A percentile compares a stretch with the other conserved stretches of the same genome.
These are phyloP conservation scores for Phialocephala sp. DNA, from an alignment of 2,329 filamentous ascomycete genomes.

Conservation along the genomic window DNA sequence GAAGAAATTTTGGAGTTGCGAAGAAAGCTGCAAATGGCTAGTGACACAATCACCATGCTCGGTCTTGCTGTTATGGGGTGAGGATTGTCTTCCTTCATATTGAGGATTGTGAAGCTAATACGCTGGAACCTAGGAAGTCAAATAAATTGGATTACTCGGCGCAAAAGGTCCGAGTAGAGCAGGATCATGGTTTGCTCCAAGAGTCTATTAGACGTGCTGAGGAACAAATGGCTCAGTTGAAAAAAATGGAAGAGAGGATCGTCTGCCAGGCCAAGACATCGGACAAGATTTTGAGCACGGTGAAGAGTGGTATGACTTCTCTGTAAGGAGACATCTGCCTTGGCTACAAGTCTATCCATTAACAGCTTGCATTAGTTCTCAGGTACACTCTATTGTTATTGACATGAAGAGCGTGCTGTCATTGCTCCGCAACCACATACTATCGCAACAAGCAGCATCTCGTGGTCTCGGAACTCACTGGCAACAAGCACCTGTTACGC, in stretches of 20 bases:
- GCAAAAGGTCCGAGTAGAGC: not conserved
- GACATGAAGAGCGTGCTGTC: constrained; percentile 1
- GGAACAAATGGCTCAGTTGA: constrained; percentile 18
- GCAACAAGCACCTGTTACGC: constrained; percentile 19
- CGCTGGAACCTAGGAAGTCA: constrained; percentile 16
- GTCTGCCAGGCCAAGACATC: constrained; percentile 16
- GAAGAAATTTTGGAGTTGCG: constrained; percentile 21
- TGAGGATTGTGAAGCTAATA: not conserved
- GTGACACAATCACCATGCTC: constrained; percentile 16
- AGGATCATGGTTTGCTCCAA: constrained; percentile 11
- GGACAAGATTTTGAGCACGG: constrained; percentile 12
- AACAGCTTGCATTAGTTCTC: not conserved
- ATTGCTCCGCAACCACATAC: constrained; percentile 10
- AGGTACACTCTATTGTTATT: constrained; percentile 6
- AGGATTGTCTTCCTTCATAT: not conserved
- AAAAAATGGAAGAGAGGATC: constrained; percentile 16
- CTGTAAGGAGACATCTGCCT: not conserved
- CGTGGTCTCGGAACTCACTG: constrained; percentile 11
- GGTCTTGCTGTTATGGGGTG: constrained; percentile 13
- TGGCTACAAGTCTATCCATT: not conserved
- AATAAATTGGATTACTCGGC: constrained; percentile 6
- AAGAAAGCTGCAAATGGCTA: constrained; percentile 16
- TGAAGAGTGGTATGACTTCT: constrained; percentile 14
- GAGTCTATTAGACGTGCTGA: constrained; percentile 12
- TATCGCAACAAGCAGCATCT: constrained; percentile 7